A percentile compares a stretch with the other conserved stretches of the same genome.
Conservation (phyloP, 192 early-diverging fungal species). For the Coemansia sp. region DNA sequence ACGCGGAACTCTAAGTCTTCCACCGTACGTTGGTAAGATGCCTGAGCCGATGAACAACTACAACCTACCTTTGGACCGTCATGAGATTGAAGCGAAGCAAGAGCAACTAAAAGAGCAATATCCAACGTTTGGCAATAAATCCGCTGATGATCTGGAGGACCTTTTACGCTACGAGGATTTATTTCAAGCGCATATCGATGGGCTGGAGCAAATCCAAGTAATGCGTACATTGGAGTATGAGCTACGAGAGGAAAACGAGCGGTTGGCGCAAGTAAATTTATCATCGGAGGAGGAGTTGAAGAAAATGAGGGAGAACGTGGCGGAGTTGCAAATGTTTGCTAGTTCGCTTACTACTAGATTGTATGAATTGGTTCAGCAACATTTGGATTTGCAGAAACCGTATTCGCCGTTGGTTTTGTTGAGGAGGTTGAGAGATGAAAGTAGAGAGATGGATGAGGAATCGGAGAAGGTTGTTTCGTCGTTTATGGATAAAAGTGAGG, state of each 20-base stretch:
- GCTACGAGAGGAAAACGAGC: conserved; percentile 51
- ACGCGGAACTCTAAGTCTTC: conserved; percentile 14
- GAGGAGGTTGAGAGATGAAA: conserved; percentile 20
- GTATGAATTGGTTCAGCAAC: conserved; percentile 54
- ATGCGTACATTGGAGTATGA: conserved; percentile 55
- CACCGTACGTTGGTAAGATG: conserved; percentile 30
- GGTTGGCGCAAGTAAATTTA: conserved; percentile 47
- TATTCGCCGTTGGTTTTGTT: conserved; percentile 44
- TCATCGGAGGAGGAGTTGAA: conserved; percentile 45
- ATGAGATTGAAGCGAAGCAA: conserved; percentile 29
- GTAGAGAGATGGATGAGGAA: conserved; percentile 19
- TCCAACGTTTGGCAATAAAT: conserved; percentile 57
- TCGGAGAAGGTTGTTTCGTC: conserved; percentile 18
- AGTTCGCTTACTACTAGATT: conserved; percentile 50
- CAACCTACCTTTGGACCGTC: conserved; percentile 30
- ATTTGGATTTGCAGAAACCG: conserved; percentile 49
- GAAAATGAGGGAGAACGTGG: conserved; percentile 48
- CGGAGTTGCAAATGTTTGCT: conserved; percentile 53
- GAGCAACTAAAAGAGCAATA: conserved; percentile 39
- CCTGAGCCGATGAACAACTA: conserved; percentile 56
- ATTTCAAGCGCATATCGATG: conserved; percentile 56
- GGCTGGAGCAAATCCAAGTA: conserved; percentile 55
- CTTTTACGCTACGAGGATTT: conserved; percentile 53
- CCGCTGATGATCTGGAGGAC: conserved; percentile 53
- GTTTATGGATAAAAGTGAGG: conserved; percentile 19